Conservation (phyloP, 2,329 filamentous ascomycete species). For the Trichoderma sp. region DNA sequence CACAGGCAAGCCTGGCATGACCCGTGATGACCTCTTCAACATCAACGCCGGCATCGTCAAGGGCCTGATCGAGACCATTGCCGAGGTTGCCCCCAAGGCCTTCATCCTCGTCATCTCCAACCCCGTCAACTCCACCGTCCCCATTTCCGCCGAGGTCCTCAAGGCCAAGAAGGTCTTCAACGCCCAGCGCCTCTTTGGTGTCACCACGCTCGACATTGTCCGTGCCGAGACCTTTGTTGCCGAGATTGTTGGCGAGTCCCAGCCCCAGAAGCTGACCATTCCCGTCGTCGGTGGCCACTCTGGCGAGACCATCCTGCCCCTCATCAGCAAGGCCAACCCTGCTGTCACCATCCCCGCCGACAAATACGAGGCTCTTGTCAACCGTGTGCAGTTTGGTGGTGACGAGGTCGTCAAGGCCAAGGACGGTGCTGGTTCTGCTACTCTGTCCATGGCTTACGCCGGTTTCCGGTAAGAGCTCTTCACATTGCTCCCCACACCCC, state of each 20-base stretch:
- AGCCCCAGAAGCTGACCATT: slow-evolving; percentile 80
- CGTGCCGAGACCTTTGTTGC: slow-evolving; percentile 96
- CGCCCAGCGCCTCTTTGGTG: slow-evolving; percentile 93
- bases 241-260: slow-evolving; percentile 77
- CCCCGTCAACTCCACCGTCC: slow-evolving; percentile 98
- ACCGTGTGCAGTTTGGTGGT: slow-evolving; percentile 97
- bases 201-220: slow-evolving; percentile 97
- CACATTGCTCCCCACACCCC: not conserved
- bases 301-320: slow-evolving; percentile 94
- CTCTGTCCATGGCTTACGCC: slow-evolving; percentile 92
- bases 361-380: slow-evolving; percentile 86
- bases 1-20: slow-evolving; percentile 97
- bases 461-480: slow-evolving; percentile 72
- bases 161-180: slow-evolving; percentile 93
- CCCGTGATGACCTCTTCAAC: slow-evolving; percentile 98
- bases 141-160: slow-evolving; percentile 94
- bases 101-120: slow-evolving; percentile 98
- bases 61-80: slow-evolving; percentile 84
- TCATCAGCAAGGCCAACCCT: slow-evolving; percentile 90
- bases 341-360: slow-evolving; percentile 79
- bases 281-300: slow-evolving; percentile 97
- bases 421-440: slow-evolving; percentile 86
- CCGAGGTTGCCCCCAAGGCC: slow-evolving; percentile 87
- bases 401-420: slow-evolving; percentile 97
- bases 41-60: slow-evolving; percentile 99